These are phyloP conservation scores for Cordyceps cateniannulata DNA, from an alignment of 2,329 filamentous ascomycete species.

Conservation along the genomic window DNA sequence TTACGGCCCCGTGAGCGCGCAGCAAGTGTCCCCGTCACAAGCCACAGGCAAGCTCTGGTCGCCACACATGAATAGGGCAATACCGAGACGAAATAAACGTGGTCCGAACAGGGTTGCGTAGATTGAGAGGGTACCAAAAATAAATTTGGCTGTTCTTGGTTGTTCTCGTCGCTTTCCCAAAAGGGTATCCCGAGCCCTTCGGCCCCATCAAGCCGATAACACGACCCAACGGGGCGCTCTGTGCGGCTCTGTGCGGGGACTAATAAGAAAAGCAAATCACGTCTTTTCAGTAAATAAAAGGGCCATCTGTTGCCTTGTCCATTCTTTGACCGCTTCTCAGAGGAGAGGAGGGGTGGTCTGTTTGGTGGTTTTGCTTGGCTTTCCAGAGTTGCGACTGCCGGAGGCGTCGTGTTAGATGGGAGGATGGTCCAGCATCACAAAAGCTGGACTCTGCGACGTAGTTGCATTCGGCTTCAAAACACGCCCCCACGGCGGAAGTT, in stretches of 20 bases:
- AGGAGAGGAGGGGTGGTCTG: no score
- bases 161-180: not conserved
- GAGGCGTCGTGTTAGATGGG: no score
- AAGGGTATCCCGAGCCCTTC: not conserved
- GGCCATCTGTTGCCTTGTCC: no score
- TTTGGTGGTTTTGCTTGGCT: no score
- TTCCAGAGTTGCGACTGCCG: no score
- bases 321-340: no score
- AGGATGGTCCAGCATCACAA: no score
- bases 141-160: not conserved
- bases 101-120: not conserved
- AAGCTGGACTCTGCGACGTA: no score
- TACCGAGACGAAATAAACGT: not conserved
- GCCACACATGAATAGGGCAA: not conserved
- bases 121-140: not conserved
- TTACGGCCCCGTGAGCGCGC: not conserved
- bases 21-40: no score
- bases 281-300: not conserved
- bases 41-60: not conserved
- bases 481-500: no score
- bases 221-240: not conserved
- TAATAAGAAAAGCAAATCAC: not conserved
- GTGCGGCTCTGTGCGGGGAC: not conserved
- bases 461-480: no score
- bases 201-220: conserved; percentile 1